These are phyloP conservation scores for Trichosporon faecale DNA, from an alignment of 1,284 basidiomycete genomes.

Conservation along the genomic window DNA sequence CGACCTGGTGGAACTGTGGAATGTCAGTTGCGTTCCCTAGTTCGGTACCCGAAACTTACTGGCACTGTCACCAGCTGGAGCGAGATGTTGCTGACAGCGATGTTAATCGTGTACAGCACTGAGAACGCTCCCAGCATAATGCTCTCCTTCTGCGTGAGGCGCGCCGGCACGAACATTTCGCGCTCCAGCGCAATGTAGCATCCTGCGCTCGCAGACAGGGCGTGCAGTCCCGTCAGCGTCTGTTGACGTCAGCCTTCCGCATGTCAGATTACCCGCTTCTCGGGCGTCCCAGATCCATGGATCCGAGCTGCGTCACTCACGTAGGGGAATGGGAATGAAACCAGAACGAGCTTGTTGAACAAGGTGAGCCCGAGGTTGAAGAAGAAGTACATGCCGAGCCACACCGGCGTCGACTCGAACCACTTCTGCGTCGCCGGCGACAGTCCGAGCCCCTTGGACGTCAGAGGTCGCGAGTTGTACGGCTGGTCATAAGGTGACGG, in stretches of 20 bases:
- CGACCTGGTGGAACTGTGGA: slow-evolving; percentile 83
- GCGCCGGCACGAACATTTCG: slow-evolving; percentile 63
- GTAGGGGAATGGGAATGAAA: slow-evolving; percentile 87
- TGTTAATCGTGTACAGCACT: slow-evolving; percentile 83
- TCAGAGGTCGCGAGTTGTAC: slow-evolving; percentile 1
- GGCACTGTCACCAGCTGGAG: slow-evolving; percentile 84
- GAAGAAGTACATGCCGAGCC: slow-evolving; percentile 76
- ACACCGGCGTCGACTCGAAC: slow-evolving; percentile 52
- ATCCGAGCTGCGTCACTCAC: slow-evolving; percentile 36
- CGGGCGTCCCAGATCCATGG: neutral
- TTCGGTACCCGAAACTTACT: slow-evolving; percentile 57
- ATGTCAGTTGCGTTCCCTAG: neutral
- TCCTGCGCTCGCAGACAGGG: slow-evolving; percentile 77
- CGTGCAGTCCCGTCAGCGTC: slow-evolving; percentile 79
- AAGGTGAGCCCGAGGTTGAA: slow-evolving; percentile 87
- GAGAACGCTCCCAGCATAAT: slow-evolving; percentile 73
- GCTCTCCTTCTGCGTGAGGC: slow-evolving; percentile 60
- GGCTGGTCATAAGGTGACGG: slow-evolving; percentile 3
- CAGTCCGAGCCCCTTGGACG: neutral
- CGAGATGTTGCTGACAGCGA: slow-evolving; percentile 85
- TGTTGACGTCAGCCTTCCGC: slow-evolving; percentile 21
- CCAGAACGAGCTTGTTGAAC: slow-evolving; percentile 86
- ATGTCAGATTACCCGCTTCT: neutral
- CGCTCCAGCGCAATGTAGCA: slow-evolving; percentile 64
- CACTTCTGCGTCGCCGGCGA: slow-evolving; percentile 17